Evolutionary conservation across 2,329 filamentous ascomycete species (phyloP).

Genomic region (Neurospora crassa): DNA sequence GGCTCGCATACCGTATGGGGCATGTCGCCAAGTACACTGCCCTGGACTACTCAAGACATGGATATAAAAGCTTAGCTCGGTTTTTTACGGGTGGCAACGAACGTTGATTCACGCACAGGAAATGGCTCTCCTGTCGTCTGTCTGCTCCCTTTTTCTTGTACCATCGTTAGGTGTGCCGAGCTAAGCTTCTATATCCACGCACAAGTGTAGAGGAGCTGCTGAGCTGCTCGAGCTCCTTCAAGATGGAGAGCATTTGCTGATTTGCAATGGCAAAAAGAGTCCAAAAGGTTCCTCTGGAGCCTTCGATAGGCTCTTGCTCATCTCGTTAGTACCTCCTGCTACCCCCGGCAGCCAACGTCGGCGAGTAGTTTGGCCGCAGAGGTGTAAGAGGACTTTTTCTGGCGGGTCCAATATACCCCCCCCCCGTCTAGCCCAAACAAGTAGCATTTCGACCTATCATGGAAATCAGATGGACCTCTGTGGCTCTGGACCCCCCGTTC

Average conservation of each 20-base stretch:
- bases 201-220: no score
- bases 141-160: no score
- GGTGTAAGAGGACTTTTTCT: neutral
- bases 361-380: neutral
- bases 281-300: neutral
- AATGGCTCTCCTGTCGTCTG: no score
- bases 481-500: neutral
- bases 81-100: no score
- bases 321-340: neutral
- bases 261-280: neutral
- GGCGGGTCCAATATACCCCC: neutral
- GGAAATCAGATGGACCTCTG: neutral
- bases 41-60: neutral
- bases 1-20: neutral
- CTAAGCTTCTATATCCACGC: no score
- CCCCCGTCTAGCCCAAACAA: neutral
- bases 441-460: neutral
- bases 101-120: no score
- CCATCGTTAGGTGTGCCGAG: no score
- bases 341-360: neutral
- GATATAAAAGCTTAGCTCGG: no score
- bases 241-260: neutral
- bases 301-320: neutral
- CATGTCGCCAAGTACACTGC: neutral
- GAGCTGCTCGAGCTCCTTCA: no score